These are phyloP conservation scores for Toxicodendron radicans DNA, from an alignment of 345 rosid species.

Conservation along the genomic window DNA sequence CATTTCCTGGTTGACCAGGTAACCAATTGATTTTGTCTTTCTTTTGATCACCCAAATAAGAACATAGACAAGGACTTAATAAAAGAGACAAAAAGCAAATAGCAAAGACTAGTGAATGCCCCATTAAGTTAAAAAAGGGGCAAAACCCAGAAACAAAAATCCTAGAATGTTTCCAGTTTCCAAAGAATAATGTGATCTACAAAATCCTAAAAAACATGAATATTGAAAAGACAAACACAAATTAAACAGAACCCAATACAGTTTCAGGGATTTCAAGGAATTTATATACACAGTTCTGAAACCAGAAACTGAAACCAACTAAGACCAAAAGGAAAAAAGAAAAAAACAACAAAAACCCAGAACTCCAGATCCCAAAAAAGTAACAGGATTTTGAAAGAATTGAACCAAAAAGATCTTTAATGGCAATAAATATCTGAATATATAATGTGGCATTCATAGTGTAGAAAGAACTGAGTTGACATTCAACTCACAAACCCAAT, in stretches of 20 bases:
- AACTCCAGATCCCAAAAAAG: conserved; percentile 23
- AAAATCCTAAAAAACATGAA: conserved; percentile 8
- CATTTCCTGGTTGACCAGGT: conserved; percentile 81
- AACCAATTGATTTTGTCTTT: conserved; percentile 57
- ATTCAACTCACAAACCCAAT: conserved; percentile 19
- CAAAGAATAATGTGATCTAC: neutral
- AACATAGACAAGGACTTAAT: conserved; percentile 28
- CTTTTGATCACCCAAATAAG: conserved; percentile 43
- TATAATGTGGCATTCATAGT: neutral
- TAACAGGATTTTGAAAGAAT: conserved; percentile 13
- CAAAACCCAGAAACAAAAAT: conserved; percentile 33
- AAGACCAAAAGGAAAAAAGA: neutral
- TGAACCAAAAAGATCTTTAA: neutral
- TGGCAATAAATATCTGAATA: neutral
- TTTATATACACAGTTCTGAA: neutral
- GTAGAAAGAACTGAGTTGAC: neutral
- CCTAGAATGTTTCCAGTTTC: conserved; percentile 22
- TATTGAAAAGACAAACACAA: neutral
- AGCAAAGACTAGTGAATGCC: conserved; percentile 18
- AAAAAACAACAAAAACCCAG: neutral
- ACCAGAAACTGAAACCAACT: conserved; percentile 4
- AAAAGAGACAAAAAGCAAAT: conserved; percentile 27
- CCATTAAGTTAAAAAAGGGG: conserved; percentile 35
- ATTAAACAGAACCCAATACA: neutral
- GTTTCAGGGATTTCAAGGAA: conserved; percentile 8